These are phyloP conservation scores for Acidomyces sp. DNA, from an alignment of 495 filamentous ascomycete species.

Conservation along the genomic window DNA sequence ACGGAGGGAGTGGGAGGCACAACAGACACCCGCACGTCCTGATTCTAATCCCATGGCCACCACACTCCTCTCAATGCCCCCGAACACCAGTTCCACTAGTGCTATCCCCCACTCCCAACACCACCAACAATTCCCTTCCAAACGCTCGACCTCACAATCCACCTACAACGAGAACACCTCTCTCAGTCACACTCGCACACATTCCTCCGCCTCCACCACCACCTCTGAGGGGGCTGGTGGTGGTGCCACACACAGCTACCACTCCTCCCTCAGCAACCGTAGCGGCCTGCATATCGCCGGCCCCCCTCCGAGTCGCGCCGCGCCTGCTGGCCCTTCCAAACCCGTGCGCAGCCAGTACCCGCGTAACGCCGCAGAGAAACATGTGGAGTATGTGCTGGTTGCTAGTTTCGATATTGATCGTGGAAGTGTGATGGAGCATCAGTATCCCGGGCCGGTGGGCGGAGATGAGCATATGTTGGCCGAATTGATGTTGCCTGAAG, in stretches of 20 bases:
- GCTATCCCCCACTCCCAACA: neutral
- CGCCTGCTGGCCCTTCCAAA: neutral
- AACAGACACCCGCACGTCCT: too few relatives aligned
- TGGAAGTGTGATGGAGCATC: constrained; percentile 95
- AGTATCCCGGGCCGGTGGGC: constrained; percentile 85
- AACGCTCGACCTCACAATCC: constrained; percentile 3
- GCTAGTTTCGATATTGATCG: constrained; percentile 95
- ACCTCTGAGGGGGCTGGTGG: too few relatives aligned
- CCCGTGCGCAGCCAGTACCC: constrained; percentile 47
- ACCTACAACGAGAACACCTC: neutral
- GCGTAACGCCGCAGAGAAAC: constrained; percentile 60
- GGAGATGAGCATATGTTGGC: constrained; percentile 97
- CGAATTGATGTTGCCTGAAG: constrained; percentile 96
- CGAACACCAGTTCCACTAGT: constrained; percentile 17
- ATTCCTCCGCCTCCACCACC: constrained; percentile 6
- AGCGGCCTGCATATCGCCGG: neutral
- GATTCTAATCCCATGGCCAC: constrained; percentile 13
- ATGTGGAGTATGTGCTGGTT: constrained; percentile 99
- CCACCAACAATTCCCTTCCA: constrained; percentile 2
- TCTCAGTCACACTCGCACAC: neutral
- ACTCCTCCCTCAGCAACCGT: neutral
- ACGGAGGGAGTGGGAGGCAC: too few relatives aligned
- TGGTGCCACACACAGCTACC: constrained; percentile 6
- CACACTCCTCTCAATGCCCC: constrained; percentile 7
- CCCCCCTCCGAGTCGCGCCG: neutral